phyloP scores from a whole-genome alignment of 306 rosid genomes.

The Begonia peltatifolia region DNA sequence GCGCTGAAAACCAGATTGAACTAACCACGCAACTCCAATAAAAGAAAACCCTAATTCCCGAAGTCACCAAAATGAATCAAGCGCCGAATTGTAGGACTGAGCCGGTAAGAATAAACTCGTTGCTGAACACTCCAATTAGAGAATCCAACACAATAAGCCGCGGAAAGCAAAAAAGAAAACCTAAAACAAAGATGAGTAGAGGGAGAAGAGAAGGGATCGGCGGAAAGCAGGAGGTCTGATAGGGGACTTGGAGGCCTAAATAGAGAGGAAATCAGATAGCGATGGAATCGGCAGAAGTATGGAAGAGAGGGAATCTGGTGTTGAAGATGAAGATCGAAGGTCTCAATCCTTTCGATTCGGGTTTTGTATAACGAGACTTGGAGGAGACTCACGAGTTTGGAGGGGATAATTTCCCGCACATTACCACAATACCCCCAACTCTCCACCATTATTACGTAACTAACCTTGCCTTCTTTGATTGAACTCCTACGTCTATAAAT shows the following conservation, averaged over 20 bases:
- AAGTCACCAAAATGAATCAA: conserved; percentile 3
- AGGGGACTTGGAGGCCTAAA: conserved; percentile 24
- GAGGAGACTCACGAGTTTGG: conserved; percentile 12
- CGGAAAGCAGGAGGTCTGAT: neutral
- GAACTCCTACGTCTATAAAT: too few relatives aligned
- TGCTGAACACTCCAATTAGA: conserved; percentile 11
- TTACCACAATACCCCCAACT: neutral
- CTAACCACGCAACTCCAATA: neutral
- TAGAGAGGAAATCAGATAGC: conserved; percentile 7
- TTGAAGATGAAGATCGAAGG: conserved; percentile 18
- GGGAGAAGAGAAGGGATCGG: conserved; percentile 19
- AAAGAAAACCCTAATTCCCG: conserved; percentile 14
- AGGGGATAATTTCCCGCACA: conserved; percentile 12
- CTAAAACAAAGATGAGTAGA: conserved; percentile 7
- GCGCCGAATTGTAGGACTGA: neutral
- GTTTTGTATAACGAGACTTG: conserved; percentile 20
- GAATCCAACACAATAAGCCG: neutral
- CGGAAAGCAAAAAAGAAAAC: too few relatives aligned
- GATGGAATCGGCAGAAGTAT: conserved; percentile 24
- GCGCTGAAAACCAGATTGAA: neutral
- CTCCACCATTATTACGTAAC: too few relatives aligned
- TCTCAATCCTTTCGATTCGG: neutral
- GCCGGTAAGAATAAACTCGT: conserved; percentile 28
- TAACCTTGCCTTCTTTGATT: too few relatives aligned
- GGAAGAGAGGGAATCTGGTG: conserved; percentile 10